Conservation (phyloP, 2,329 filamentous ascomycete genomes). For the Polychaeton citri region DNA sequence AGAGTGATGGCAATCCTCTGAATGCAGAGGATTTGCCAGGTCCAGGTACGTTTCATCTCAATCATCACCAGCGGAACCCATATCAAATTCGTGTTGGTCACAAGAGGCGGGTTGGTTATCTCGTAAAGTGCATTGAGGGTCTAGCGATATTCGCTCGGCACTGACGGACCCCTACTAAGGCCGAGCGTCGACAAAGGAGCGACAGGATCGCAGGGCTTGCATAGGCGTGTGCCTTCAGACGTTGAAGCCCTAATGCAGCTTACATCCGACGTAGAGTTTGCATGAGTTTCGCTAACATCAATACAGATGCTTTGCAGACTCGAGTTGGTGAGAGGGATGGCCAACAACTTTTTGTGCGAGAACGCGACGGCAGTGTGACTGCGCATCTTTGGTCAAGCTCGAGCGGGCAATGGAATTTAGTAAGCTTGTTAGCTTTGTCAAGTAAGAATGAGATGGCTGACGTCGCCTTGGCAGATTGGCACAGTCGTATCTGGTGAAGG, state of each 20-base stretch:
- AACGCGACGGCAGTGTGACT: slow-evolving; percentile 66
- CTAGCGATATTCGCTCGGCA: too few species aligned
- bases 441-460: slow-evolving; percentile 21
- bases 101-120: too few species aligned
- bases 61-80: too few species aligned
- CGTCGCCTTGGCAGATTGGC: slow-evolving; percentile 69
- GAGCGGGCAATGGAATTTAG: slow-evolving; percentile 20
- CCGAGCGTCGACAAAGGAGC: too few species aligned
- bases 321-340: slow-evolving; percentile 91
- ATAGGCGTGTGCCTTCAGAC: too few species aligned
- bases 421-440: slow-evolving; percentile 5
- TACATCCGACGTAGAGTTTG: too few species aligned
- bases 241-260: too few species aligned
- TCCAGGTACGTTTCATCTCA: slow-evolving; percentile 35
- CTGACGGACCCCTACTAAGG: too few species aligned
- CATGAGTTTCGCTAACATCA: too few species aligned
- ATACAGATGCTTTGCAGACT: slow-evolving; percentile 58
- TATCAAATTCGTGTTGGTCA: too few species aligned
- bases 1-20: slow-evolving; percentile 37
- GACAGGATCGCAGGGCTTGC: too few species aligned
- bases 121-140: too few species aligned
- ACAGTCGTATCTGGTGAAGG: slow-evolving; percentile 83
- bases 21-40: slow-evolving; percentile 89
- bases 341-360: slow-evolving; percentile 82
- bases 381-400: slow-evolving; percentile 73